Conservation (phyloP, 139 green algal genomes). For the Raphidocelis subcapitata region DNA sequence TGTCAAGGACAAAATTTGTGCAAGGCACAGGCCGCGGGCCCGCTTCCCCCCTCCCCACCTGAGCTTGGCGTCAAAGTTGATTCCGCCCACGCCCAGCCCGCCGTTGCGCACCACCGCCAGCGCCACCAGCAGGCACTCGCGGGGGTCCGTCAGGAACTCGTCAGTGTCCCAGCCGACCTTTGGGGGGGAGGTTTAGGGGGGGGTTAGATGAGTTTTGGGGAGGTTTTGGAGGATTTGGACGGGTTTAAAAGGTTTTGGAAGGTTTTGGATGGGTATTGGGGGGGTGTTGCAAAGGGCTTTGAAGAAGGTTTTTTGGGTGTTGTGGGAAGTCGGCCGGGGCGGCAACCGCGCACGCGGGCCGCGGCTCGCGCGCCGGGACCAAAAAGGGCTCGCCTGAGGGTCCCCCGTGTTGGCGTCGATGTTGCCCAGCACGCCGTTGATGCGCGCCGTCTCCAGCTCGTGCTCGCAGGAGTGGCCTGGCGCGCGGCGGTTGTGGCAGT, state of each 20-base stretch:
- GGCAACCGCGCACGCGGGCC: no score
- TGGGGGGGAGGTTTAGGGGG: no score
- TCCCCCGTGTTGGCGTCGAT: constrained; percentile 77
- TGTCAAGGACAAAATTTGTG: no score
- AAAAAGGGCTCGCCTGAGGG: constrained; percentile 53
- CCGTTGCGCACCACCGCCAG: constrained; percentile 49
- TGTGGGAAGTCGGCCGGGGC: no score
- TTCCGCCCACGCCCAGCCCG: constrained; percentile 55
- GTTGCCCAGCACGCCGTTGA: constrained; percentile 59
- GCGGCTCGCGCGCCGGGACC: no score
- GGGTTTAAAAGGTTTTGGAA: no score
- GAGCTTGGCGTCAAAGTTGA: constrained; percentile 85
- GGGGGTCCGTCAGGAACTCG: constrained; percentile 68
- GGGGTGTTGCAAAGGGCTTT: no score
- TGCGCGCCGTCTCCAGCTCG: constrained; percentile 47
- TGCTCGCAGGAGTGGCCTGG: constrained; percentile 46
- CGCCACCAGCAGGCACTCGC: constrained; percentile 51
- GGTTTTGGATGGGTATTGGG: no score
- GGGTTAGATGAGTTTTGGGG: no score
- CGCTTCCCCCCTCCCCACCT: constrained; percentile 5
- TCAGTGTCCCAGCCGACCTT: constrained; percentile 75
- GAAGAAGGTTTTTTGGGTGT: no score
- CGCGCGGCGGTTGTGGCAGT: background rate
- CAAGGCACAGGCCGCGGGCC: no score
- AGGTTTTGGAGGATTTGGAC: no score